Percentiles rank a stretch among this genome's conserved stretches.
Evolutionary conservation across 495 filamentous ascomycete genomes (phyloP).

Genomic region (Penicillium cataractarum): DNA sequence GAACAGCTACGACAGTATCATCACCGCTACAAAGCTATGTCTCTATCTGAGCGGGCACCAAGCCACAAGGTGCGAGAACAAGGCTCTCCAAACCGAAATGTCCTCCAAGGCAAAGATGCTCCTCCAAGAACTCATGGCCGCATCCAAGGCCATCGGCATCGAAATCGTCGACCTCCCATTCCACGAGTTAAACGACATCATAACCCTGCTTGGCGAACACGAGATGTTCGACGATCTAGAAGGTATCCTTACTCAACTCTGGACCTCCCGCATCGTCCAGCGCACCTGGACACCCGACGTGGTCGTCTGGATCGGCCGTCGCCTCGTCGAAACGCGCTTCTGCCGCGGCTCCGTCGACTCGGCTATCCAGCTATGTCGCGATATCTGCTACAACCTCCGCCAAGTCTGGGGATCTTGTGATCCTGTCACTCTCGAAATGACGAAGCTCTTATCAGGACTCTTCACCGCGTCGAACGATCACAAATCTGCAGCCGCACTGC

Average conservation of each 20-base stretch:
- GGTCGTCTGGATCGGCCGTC: slow-evolving; percentile 59
- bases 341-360: slow-evolving; percentile 44
- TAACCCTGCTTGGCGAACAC: slow-evolving; percentile 60
- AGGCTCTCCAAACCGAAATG: slow-evolving; percentile 50
- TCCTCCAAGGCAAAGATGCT: slow-evolving; percentile 56
- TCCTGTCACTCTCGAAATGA: slow-evolving; percentile 57
- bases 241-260: slow-evolving; percentile 59
- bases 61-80: slow-evolving; percentile 42
- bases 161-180: slow-evolving; percentile 57
- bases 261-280: slow-evolving; percentile 63
- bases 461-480: slow-evolving; percentile 54
- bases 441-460: slow-evolving; percentile 57
- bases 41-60: slow-evolving; percentile 55
- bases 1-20: slow-evolving; percentile 49
- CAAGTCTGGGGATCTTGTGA: slow-evolving; percentile 60
- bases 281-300: slow-evolving; percentile 57
- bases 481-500: slow-evolving; percentile 55
- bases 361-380: slow-evolving; percentile 59
- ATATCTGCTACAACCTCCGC: slow-evolving; percentile 67
- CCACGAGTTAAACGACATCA: slow-evolving; percentile 56
- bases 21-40: slow-evolving; percentile 59
- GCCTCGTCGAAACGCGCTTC: slow-evolving; percentile 60
- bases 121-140: slow-evolving; percentile 53
- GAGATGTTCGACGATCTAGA: slow-evolving; percentile 63
- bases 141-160: slow-evolving; percentile 52